phyloP scores from a whole-genome alignment of 208 protist species.

The Trichomonas gallinae region DNA sequence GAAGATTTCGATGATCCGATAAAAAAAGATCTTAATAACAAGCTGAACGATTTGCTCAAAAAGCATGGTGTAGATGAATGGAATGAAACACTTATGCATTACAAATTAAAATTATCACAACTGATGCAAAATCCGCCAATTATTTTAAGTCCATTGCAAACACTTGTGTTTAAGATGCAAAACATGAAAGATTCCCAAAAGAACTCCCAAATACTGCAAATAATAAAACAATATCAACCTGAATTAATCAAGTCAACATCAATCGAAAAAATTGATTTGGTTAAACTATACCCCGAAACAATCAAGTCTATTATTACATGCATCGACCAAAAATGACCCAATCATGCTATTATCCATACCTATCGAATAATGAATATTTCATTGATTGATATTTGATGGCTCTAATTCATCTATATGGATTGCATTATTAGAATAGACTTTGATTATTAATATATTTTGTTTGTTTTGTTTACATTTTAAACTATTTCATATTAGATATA shows the following conservation, averaged over 20 bases:
- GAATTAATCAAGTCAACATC: not conserved
- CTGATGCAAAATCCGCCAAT: not conserved
- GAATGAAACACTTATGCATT: not conserved
- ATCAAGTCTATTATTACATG: not conserved
- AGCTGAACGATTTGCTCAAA: not conserved
- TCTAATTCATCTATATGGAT: too few relatives aligned
- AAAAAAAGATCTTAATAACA: not conserved
- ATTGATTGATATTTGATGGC: too few relatives aligned
- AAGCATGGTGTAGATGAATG: not conserved
- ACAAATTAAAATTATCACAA: not conserved
- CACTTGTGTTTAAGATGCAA: not conserved
- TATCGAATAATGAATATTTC: too few relatives aligned
- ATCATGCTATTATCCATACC: too few relatives aligned
- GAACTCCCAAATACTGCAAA: not conserved
- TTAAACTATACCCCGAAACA: not conserved
- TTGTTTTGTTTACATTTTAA: too few relatives aligned
- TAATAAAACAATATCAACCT: not conserved
- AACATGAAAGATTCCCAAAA: not conserved
- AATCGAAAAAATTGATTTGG: not conserved
- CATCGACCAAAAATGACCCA: not conserved
- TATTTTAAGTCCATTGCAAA: not conserved
- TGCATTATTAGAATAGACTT: too few relatives aligned
- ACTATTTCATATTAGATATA: too few relatives aligned
- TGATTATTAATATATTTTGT: too few relatives aligned
- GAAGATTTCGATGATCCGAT: not conserved